Base-by-base conservation (phyloP, 768 basidiomycete species). In the Hygrophorus pudorinus region DNA sequence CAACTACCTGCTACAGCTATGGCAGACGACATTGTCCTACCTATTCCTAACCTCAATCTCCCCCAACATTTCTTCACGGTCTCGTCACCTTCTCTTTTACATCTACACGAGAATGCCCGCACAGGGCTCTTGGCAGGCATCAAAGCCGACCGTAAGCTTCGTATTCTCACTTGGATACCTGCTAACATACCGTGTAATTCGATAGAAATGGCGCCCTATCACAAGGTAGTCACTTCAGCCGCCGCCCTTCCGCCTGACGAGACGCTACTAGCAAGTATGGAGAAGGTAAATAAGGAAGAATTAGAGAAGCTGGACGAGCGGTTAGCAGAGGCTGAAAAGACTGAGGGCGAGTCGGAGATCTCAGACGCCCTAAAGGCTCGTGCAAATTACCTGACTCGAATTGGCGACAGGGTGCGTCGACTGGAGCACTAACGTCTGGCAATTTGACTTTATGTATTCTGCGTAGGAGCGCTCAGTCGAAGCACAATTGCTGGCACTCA, bases 321-420 rank as follows among this genome's bases (percentile, higher is more conserved):
- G 37, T 68, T 96, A 30, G 78, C 73, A 42, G 91, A 94, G 52
- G 92, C 94, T 0, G 75, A 89, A 65, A 84, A 87, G 67, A 87
- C 79, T 2, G 82, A 93, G 56, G 94, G 93, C 47, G 93, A 97
- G 61, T 83, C 83, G 1, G 94, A 98, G 61, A 88, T 97, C 46
- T 80, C 80, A 14, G 94, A 98, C 53, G 83, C 81, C 1, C 70
- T 97, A 32, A 78, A 84, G 45, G 85, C 84, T 1, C 72, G 80
- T 49, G 94, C 94, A 14, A 83, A 79, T 51, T 91, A 91, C 64
- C 59, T 92, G 6, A 89, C 89, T 9, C 71, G 76, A 51, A 96
- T 97, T 53, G 94, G 93, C 2, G 89, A 93, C 63, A 91, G 71
- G 59, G 71, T 69, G 20, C n/a, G 51, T 35, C 11, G n/a, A 71